Conservation (phyloP, 805 yeast species). For the Ogataea saltuana region DNA sequence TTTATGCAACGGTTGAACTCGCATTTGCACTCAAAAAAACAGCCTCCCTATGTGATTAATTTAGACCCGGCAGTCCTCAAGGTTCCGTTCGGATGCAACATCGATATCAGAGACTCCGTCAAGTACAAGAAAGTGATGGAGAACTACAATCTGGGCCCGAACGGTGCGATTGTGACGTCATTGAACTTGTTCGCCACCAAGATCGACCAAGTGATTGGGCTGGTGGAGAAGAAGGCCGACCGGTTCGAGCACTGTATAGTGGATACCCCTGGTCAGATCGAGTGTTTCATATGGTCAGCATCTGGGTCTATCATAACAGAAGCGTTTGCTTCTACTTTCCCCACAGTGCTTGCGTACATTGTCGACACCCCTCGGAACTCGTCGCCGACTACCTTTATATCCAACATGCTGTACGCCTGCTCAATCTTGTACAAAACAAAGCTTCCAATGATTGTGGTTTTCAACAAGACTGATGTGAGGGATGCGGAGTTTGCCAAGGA, state of each 20-base stretch:
- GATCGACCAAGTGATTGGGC: slow-evolving; percentile 87
- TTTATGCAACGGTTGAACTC: slow-evolving; percentile 94
- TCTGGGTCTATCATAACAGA: slow-evolving; percentile 96
- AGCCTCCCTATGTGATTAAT: slow-evolving; percentile 88
- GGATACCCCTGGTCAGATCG: slow-evolving; percentile 99
- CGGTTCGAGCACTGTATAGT: slow-evolving; percentile 69
- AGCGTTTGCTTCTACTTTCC: slow-evolving; percentile 92
- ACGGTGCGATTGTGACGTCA: slow-evolving; percentile 97
- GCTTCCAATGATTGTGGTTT: slow-evolving; percentile 94
- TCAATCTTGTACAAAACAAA: slow-evolving; percentile 94
- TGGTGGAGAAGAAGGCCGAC: slow-evolving; percentile 76
- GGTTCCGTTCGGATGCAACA: slow-evolving; percentile 92
- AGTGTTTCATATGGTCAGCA: slow-evolving; percentile 98
- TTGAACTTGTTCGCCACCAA: slow-evolving; percentile 90
- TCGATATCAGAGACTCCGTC: slow-evolving; percentile 94
- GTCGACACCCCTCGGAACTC: slow-evolving; percentile 95
- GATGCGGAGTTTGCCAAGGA: slow-evolving; percentile 86
- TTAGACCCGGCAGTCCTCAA: slow-evolving; percentile 95
- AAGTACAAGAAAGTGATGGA: slow-evolving; percentile 97
- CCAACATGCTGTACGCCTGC: slow-evolving; percentile 98
- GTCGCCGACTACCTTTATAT: slow-evolving; percentile 95
- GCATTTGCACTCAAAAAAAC: slow-evolving; percentile 70
- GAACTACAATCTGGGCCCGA: slow-evolving; percentile 92
- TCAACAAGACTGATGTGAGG: slow-evolving; percentile 90
- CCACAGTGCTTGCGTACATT: slow-evolving; percentile 92